Percentiles rank a stretch among this genome's conserved stretches.
Conservation (phyloP, 2,329 filamentous ascomycete species). For the Daldinia eschscholtzii region DNA sequence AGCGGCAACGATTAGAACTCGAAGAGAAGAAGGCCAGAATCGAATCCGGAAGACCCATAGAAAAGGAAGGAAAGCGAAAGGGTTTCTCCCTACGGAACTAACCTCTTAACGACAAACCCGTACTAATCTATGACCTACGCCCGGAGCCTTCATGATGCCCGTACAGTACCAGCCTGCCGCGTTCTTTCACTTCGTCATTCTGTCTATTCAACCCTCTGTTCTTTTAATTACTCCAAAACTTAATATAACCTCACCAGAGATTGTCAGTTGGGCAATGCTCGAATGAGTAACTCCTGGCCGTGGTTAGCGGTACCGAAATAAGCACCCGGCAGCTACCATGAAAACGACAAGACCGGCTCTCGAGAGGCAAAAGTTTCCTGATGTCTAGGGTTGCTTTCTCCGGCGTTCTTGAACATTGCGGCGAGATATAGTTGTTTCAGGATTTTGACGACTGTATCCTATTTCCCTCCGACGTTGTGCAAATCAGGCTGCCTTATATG, state of each 20-base stretch:
- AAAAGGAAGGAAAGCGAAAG: constrained; percentile 99
- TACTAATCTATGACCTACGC: constrained; percentile 63
- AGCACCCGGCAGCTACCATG: constrained; percentile 37
- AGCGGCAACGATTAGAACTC: constrained; percentile 92
- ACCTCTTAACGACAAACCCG: constrained; percentile 52
- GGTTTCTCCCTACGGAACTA: constrained; percentile 95
- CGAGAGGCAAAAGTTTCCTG: constrained; percentile 34
- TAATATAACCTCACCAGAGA: constrained; percentile 58
- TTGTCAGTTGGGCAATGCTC: constrained; percentile 45
- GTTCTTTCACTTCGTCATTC: constrained; percentile 62
- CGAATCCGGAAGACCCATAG: constrained; percentile 94
- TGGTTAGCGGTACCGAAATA: constrained; percentile 41
- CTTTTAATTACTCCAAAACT: constrained; percentile 60
- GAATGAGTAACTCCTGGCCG: constrained; percentile 36
- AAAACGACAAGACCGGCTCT: constrained; percentile 37
- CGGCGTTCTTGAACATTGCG: constrained; percentile 44
- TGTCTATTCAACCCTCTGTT: constrained; percentile 57
- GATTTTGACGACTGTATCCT: constrained; percentile 44
- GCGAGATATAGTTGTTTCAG: constrained; percentile 44
- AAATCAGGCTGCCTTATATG: constrained; percentile 38
- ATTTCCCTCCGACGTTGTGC: constrained; percentile 43
- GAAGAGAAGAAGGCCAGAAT: constrained; percentile 98
- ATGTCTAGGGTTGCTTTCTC: constrained; percentile 33
- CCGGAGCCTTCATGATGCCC: constrained; percentile 69
- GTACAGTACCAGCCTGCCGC: constrained; percentile 70